Conservation (phyloP, 1,284 basidiomycete species). For the Pisolithus thermaeus region DNA sequence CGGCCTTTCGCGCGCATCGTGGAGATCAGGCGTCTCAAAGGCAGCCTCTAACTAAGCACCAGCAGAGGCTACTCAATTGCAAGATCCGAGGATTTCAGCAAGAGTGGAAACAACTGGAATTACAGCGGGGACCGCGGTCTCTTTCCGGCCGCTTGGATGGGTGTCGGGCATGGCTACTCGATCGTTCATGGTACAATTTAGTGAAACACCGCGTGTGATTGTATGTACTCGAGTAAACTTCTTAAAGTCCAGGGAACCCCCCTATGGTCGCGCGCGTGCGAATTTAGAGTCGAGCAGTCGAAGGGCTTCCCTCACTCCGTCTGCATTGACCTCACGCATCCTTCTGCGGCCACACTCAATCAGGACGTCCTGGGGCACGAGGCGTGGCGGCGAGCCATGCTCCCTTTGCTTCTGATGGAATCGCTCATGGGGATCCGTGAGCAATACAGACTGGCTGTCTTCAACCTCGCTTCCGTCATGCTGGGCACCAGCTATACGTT, state of each 20-base stretch:
- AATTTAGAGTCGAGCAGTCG: slow-evolving; percentile 73
- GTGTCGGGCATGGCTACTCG: not conserved
- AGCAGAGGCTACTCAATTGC: slow-evolving; percentile 28
- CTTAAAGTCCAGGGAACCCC: not conserved
- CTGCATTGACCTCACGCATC: slow-evolving; percentile 68
- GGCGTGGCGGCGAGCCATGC: slow-evolving; percentile 40
- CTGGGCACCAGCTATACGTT: slow-evolving; percentile 27
- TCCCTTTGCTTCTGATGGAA: slow-evolving; percentile 43
- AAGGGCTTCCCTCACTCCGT: slow-evolving; percentile 74
- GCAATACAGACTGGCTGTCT: slow-evolving; percentile 33
- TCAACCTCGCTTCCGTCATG: slow-evolving; percentile 8
- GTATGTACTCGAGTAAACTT: not conserved
- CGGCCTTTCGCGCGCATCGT: slow-evolving; percentile 35
- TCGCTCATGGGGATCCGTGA: slow-evolving; percentile 50
- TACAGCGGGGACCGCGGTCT: not conserved
- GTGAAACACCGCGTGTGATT: not conserved
- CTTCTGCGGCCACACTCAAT: slow-evolving; percentile 55
- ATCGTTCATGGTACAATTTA: not conserved
- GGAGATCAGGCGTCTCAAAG: slow-evolving; percentile 6
- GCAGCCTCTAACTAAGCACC: slow-evolving; percentile 20
- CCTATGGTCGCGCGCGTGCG: slow-evolving; percentile 25
- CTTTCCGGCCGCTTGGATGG: not conserved
- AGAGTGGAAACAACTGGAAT: slow-evolving; percentile 17
- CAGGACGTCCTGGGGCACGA: slow-evolving; percentile 56
- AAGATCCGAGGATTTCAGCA: slow-evolving; percentile 21